Percentiles rank a stretch among this genome's conserved stretches.
Evolutionary conservation across 2,329 filamentous ascomycete species (phyloP).

Genomic region (Phoma sp.): DNA sequence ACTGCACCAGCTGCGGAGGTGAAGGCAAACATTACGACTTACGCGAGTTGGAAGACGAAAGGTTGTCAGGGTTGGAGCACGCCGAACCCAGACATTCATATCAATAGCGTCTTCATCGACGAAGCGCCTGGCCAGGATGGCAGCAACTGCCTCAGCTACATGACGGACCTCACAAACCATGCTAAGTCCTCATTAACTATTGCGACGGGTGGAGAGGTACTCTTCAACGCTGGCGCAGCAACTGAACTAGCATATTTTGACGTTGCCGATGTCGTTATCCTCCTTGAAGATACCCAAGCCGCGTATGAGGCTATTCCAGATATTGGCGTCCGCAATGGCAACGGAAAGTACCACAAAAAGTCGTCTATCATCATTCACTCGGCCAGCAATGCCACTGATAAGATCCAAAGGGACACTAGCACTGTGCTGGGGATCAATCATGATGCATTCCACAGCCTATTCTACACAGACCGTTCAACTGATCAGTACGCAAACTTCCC

Average conservation of each 20-base stretch:
- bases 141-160: slow-evolving; percentile 11
- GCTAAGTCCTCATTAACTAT: slow-evolving; percentile 9
- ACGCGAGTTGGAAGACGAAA: slow-evolving; percentile 11
- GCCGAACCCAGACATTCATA: slow-evolving; percentile 8
- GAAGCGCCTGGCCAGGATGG: slow-evolving; percentile 13
- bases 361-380: slow-evolving; percentile 14
- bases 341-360: slow-evolving; percentile 12
- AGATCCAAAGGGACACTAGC: slow-evolving; percentile 12
- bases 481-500: slow-evolving; percentile 16
- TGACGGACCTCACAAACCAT: slow-evolving; percentile 13
- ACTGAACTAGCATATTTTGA: slow-evolving; percentile 14
- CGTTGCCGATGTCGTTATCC: slow-evolving; percentile 10
- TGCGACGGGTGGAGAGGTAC: slow-evolving; percentile 10
- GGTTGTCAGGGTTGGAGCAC: slow-evolving; percentile 11
- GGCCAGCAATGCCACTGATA: slow-evolving; percentile 10
- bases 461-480: slow-evolving; percentile 12
- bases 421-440: slow-evolving; percentile 7
- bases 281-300: slow-evolving; percentile 4
- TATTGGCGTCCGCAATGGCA: slow-evolving; percentile 15
- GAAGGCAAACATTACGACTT: slow-evolving; percentile 17
- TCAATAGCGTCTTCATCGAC: slow-evolving; percentile 19
- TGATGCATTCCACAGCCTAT: slow-evolving; percentile 17
- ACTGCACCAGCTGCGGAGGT: slow-evolving; percentile 9
- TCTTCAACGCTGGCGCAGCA: slow-evolving; percentile 13
- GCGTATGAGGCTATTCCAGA: slow-evolving; percentile 11